Conservation (phyloP, 73 alveolate genomes). For the Blepharisma stoltei region DNA sequence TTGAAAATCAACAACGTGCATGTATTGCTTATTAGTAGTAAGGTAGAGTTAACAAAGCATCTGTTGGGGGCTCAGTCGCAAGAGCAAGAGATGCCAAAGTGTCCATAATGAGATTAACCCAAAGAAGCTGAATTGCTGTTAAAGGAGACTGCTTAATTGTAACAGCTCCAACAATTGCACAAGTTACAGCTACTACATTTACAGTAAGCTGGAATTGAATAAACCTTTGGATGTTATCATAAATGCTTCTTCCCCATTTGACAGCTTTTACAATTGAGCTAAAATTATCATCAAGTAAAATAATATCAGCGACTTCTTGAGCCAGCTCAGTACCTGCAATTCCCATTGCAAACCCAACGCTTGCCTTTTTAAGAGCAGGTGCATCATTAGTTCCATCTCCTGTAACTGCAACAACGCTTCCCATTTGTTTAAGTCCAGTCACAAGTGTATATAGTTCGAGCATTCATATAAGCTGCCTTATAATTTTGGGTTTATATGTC, state of each 20-base stretch:
- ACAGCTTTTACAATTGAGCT: conserved; percentile 77
- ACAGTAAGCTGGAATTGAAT: conserved; percentile 85
- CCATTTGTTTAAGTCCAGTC: conserved; percentile 71
- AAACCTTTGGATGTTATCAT: conserved; percentile 90
- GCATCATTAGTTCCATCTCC: conserved; percentile 85
- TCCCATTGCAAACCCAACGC: conserved; percentile 71
- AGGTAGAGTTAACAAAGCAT: conserved; percentile 59
- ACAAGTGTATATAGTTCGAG: conserved; percentile 76
- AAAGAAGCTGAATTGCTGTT: conserved; percentile 81
- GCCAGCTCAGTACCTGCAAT: conserved; percentile 71
- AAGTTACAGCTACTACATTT: conserved; percentile 80
- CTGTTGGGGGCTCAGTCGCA: conserved; percentile 91
- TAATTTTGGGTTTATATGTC: too few species aligned
- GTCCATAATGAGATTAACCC: conserved; percentile 92
- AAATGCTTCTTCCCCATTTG: conserved; percentile 87
- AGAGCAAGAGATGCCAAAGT: conserved; percentile 85
- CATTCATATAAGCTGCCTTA: conserved; percentile 61
- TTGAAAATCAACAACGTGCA: too few species aligned
- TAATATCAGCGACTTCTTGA: conserved; percentile 79
- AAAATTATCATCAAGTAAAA: conserved; percentile 81
- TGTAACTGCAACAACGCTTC: conserved; percentile 86
- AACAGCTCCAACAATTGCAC: conserved; percentile 84
- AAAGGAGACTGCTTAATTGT: conserved; percentile 82
- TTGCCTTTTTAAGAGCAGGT: conserved; percentile 61
- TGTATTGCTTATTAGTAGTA: too few species aligned